Evolutionary conservation across 1,284 basidiomycete species (phyloP), one percentile per base, ranked within the genome.

Genomic region (Gomphus bonarii): DNA sequence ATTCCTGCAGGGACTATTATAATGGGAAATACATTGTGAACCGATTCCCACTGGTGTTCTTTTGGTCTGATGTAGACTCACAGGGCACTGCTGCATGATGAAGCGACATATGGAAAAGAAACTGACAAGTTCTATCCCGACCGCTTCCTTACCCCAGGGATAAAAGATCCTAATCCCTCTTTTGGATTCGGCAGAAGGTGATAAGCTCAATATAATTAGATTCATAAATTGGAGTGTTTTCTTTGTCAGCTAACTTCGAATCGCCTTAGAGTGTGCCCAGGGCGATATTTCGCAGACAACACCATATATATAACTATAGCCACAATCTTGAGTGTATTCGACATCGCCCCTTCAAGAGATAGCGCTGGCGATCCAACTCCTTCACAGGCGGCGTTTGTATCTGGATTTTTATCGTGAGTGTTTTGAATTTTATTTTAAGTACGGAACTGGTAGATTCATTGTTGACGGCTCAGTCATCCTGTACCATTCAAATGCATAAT

Each of bases 311-410:
- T 62, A 11, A 33, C 25, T 16, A 49, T 62, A 5, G 53, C 63
- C 1, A 52, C 57, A 4, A 50, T 62, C 6, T 50, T 64, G n/a
- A 31, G 42, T n/a, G 11, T 54, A 5, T 61, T 62, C 49, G 50
- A 54, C 33, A 67, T 74, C 36, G 50, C 50, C 6, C 70, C 67
- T 42, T 66, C 68, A 1, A 55, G 63, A 12, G 68, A 70, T 48
- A 44, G 58, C 1, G 36, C 64, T 12, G 71, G 70, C 10, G 60
- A 64, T 0, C 58, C 62, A 1, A 65, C 71, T 38, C 35, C 35
- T 10, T 2, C 35, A 4, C 35, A 36, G 14, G 3, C 35, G 10
- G 35, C 35, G 2, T 36, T 36, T 14, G 10, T 11, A 8, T 36
- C 35, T 36, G 35, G 35, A 36, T 3, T 36, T 14, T 8, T 43